phyloP scores from a whole-genome alignment of 169 alveolate genomes.

The Plasmodium knowlesi region DNA sequence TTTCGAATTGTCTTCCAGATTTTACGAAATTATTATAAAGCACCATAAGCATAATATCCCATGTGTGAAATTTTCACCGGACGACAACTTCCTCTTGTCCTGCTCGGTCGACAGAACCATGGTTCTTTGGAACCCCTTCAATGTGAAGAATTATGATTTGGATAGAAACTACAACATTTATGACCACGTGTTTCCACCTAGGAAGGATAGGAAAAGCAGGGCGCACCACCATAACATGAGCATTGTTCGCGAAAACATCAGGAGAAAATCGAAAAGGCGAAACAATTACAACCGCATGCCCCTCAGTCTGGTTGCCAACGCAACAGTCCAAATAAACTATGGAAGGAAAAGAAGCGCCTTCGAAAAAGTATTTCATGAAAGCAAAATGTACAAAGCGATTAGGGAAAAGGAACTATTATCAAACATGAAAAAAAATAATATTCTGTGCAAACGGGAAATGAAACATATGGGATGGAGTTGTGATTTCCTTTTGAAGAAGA shows the following conservation, averaged over 20 bases:
- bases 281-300: background rate
- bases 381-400: conserved; percentile 26
- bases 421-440: conserved; percentile 9
- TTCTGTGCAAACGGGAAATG: conserved; percentile 42
- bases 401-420: conserved; percentile 49
- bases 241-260: background rate
- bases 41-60: conserved; percentile 69
- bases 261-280: background rate
- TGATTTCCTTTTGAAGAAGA: conserved; percentile 58
- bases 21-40: conserved; percentile 35
- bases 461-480: conserved; percentile 69
- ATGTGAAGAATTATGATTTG: conserved; percentile 32
- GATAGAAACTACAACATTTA: conserved; percentile 37
- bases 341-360: conserved; percentile 8
- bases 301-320: background rate
- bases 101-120: conserved; percentile 66
- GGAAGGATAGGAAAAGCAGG: background rate
- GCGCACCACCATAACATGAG: background rate
- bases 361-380: conserved; percentile 29
- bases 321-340: background rate
- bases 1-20: conserved; percentile 50
- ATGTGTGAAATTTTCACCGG: conserved; percentile 72
- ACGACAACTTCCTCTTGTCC: conserved; percentile 49
- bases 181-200: conserved; percentile 45
- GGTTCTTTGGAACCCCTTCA: conserved; percentile 50